Base-by-base conservation (phyloP, 208 protist species). In the Acanthamoeba lenticulata region DNA sequence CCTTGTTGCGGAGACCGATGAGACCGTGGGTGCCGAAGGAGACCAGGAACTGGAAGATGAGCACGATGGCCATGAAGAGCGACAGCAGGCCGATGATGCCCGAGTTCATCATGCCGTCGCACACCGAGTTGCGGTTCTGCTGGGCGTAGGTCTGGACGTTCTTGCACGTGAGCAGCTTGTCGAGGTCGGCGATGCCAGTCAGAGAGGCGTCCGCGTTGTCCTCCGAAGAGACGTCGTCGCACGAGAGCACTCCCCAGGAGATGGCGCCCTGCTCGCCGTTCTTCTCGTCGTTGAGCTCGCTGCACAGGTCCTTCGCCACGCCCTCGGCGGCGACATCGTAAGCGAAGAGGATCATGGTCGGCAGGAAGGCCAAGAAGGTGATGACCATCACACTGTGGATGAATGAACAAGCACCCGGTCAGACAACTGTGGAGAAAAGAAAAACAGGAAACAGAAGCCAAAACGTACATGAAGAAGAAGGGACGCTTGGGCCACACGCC, bases 31-130 rank as follows among this genome's bases (percentile, higher is more conserved):
- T 86, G 27, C 77, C 77, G 45, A 86, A 86, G 44, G 77, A 19
- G 29, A 86, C 40, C 5, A 86, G 77, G 77, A 86, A 86, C 24
- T 29, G 3, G 38, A 86, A 57, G 77, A 86, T 27, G 77, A 86
- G 77, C 15, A 86, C 44, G 77, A 86, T 86, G 32, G 77, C 77
- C 77, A 86, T 34, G 77, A 86, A 86, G 77, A 86, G 77, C 21
- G 77, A 86, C 11, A 86, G 77, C n/a, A 86, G 77, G 45, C 77
- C 77, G 44, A 86, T 86, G 44, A 86, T 40, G 27, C 77, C 77
- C 0, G 77, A 60, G 44, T 86, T 86, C 77, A 86, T 86, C 77
- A 86, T 86, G 38, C 45, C 77, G 34, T 57, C 77, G 77, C 77
- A 86, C 44, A 86, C 77, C n/a, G 17, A 7, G 77, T 86, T 27